phyloP scores from a whole-genome alignment of 805 yeast genomes.

The Lipomyces spencermartinsiae region DNA sequence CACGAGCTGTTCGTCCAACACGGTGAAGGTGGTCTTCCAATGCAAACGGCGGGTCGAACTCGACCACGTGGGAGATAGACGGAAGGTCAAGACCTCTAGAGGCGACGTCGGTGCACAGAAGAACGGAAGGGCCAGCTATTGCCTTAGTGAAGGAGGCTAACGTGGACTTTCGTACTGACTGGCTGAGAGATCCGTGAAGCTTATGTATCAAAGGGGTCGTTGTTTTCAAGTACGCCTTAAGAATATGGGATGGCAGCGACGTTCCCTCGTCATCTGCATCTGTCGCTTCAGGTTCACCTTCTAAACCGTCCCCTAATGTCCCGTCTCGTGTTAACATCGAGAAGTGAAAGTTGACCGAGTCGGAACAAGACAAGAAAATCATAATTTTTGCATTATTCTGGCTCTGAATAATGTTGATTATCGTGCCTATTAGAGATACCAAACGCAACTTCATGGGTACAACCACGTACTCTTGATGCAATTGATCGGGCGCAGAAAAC shows the following conservation, averaged over 20 bases:
- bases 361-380: slow-evolving; percentile 91
- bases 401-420: slow-evolving; percentile 56
- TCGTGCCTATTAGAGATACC: slow-evolving; percentile 74
- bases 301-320: slow-evolving; percentile 35
- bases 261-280: slow-evolving; percentile 23
- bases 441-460: slow-evolving; percentile 92
- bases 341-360: slow-evolving; percentile 94
- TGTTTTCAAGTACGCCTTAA: slow-evolving; percentile 14
- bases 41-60: slow-evolving; percentile 93
- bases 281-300: slow-evolving; percentile 44
- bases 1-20: slow-evolving; percentile 97
- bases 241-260: slow-evolving; percentile 15
- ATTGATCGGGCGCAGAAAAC: slow-evolving; percentile 83
- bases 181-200: slow-evolving; percentile 90
- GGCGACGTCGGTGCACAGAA: slow-evolving; percentile 97
- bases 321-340: slow-evolving; percentile 69
- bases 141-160: slow-evolving; percentile 59
- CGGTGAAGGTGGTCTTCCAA: slow-evolving; percentile 95
- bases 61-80: slow-evolving; percentile 81
- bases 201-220: slow-evolving; percentile 60
- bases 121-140: slow-evolving; percentile 54
- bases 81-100: slow-evolving; percentile 96
- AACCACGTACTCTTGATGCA: slow-evolving; percentile 76
- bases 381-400: slow-evolving; percentile 51
- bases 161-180: slow-evolving; percentile 80